phyloP scores from a whole-genome alignment of 352 stramenopile species.

The Phytopythium boreale region DNA sequence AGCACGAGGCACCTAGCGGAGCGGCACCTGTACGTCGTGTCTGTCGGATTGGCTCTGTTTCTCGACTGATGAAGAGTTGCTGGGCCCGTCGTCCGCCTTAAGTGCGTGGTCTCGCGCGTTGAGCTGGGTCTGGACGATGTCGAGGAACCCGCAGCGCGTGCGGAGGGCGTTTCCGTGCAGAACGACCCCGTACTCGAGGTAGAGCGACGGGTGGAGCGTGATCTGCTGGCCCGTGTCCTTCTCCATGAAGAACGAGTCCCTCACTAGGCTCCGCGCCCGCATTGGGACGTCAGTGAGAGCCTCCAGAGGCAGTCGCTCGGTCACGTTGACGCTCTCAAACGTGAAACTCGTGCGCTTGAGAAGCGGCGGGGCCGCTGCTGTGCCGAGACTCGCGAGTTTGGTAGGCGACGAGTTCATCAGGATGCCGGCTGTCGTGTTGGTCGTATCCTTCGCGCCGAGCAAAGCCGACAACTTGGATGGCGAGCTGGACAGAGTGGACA shows the following conservation, averaged over 20 bases:
- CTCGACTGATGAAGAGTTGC: neutral
- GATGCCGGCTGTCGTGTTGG: conserved; percentile 20
- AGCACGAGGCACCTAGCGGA: neutral
- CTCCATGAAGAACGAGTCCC: conserved; percentile 35
- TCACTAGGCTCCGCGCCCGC: conserved; percentile 42
- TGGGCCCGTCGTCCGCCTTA: neutral
- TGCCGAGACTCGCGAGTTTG: conserved; percentile 12
- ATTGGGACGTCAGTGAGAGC: conserved; percentile 33
- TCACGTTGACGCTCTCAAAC: conserved; percentile 12
- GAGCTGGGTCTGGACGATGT: conserved; percentile 38
- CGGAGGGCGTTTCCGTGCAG: conserved; percentile 21
- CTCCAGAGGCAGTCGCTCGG: conserved; percentile 30
- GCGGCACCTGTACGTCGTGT: neutral
- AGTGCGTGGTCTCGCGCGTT: conserved; percentile 15
- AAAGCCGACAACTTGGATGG: conserved; percentile 5
- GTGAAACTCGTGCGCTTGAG: conserved; percentile 23
- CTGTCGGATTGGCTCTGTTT: neutral
- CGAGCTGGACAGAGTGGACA: neutral
- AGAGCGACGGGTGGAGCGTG: conserved; percentile 40
- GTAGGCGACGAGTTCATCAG: conserved; percentile 22
- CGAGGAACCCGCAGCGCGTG: conserved; percentile 40
- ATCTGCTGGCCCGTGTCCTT: conserved; percentile 20
- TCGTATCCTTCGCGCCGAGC: conserved; percentile 10
- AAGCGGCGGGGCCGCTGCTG: conserved; percentile 13
- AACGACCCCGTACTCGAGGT: conserved; percentile 44